Base-by-base conservation (phyloP, 352 stramenopile species). In the Globisporangium abappressorium region DNA sequence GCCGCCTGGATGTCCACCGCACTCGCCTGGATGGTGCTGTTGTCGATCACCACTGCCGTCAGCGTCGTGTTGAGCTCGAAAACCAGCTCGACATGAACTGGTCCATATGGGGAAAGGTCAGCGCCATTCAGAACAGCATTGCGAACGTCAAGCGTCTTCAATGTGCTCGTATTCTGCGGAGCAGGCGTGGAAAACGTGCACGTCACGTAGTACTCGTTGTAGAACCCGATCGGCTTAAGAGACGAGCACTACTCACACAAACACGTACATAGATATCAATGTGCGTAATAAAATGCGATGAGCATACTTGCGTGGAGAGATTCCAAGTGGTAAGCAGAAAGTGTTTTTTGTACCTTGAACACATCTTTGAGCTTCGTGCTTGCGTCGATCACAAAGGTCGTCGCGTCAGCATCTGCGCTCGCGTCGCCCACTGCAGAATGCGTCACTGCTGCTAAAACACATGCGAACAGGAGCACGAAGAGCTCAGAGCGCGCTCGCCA, bases 201-300 rank as follows among this genome's bases (percentile, higher is more conserved):
- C n/a, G 77, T 66, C 11, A 92, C 81, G 66, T 89, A 95, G 65
- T 90, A 93, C 62, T 95, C 87, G 66, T 95, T 94, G 72, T 89
- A 95, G 43, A 74, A 84, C 18, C 87, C 87, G 33, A 95, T 93
- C 1, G 83, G 79, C 55, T 81, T 80, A 22, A 85, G 64, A 1
- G 69, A 62, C 0, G 84, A 92, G 63, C 87, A 95, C 82, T 93
- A 24, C 36, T n/a, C 1, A 12, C 34, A 38, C 5, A 47, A 49
- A 49, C 14, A 62, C 12, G 26, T 59, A 43, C 18, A 46, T 20
- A 46, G 6, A 11, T 9, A n/a, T 33, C 30, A 33, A 33, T 33
- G 30, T 33, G 30, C 28, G 24, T 33, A 33, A 28, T 28, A 28
- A 55, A 1, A 18, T 33, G 30, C 8, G 51, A 34, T 18, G 24